Evolutionary conservation across 148 eudicot genomes (phyloP).

Genomic region (Gaultheria prostrata): DNA sequence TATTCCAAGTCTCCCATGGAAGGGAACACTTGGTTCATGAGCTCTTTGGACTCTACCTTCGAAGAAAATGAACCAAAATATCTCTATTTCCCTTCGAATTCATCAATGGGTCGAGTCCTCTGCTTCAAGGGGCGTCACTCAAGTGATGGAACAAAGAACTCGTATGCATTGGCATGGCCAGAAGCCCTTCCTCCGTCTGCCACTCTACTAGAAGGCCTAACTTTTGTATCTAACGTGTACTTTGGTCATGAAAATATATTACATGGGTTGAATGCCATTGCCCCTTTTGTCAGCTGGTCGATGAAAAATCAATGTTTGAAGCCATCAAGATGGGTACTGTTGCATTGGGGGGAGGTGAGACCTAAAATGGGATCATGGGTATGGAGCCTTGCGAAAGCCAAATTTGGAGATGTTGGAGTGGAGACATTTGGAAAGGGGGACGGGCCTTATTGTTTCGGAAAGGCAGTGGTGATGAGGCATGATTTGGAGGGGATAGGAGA

Average conservation of each 20-base stretch:
- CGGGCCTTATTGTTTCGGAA: conserved; percentile 38
- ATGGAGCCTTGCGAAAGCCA: conserved; percentile 16
- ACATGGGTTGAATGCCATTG: conserved; percentile 34
- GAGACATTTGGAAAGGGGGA: conserved; percentile 21
- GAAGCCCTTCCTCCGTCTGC: conserved; percentile 37
- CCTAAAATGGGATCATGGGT: conserved; percentile 37
- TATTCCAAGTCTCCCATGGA: conserved; percentile 20
- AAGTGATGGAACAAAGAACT: conserved; percentile 41
- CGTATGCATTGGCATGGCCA: conserved; percentile 48
- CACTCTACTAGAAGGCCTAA: conserved; percentile 7
- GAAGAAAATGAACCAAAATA: conserved; percentile 34
- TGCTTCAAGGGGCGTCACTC: conserved; percentile 39
- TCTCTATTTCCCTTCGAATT: conserved; percentile 36
- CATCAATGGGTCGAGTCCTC: conserved; percentile 33
- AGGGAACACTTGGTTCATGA: conserved; percentile 60
- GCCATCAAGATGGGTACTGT: conserved; percentile 44
- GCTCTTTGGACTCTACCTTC: conserved; percentile 33
- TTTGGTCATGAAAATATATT: conserved; percentile 34
- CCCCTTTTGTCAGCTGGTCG: conserved; percentile 44
- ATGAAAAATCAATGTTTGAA: conserved; percentile 26
- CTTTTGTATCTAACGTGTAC: no score
- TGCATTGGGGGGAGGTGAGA: conserved; percentile 42
- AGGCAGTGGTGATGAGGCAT: conserved; percentile 52
- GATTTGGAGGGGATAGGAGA: conserved; percentile 30
- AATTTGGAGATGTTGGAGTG: conserved; percentile 19